Conservation (phyloP, 805 yeast species). For the Clavispora santaluciae region DNA sequence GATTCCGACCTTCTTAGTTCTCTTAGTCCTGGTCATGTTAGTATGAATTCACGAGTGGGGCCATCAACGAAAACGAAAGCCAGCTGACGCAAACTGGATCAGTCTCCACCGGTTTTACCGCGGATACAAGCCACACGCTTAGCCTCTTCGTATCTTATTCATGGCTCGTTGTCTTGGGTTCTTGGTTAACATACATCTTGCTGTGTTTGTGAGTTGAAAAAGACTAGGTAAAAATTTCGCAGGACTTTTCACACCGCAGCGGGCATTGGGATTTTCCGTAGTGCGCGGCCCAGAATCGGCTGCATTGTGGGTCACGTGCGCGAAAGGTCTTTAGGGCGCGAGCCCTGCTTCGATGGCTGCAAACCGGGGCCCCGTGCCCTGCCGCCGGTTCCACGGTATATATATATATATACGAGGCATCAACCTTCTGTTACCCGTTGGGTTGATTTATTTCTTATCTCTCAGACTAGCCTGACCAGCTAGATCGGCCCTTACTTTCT, state of each 20-base stretch:
- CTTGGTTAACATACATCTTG: slow-evolving; percentile 16
- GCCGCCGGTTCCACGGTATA: too few relatives aligned
- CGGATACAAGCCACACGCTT: too few relatives aligned
- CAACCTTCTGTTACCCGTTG: too few relatives aligned
- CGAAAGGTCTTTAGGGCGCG: slow-evolving; percentile 8
- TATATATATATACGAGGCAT: too few relatives aligned
- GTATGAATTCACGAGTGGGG: too few relatives aligned
- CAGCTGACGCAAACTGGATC: too few relatives aligned
- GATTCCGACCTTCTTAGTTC: slow-evolving; percentile 99
- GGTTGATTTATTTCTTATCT: too few relatives aligned
- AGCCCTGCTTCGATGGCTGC: slow-evolving; percentile 9
- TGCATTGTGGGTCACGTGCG: slow-evolving; percentile 9
- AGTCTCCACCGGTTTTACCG: too few relatives aligned
- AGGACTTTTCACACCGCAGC: slow-evolving; percentile 7
- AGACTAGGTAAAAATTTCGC: slow-evolving; percentile 5
- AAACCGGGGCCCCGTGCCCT: background rate
- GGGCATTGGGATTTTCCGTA: slow-evolving; percentile 9
- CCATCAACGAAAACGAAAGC: too few relatives aligned
- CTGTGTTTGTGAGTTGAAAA: slow-evolving; percentile 16
- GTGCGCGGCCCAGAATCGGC: slow-evolving; percentile 8
- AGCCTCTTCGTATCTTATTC: too few relatives aligned
- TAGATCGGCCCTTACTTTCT: too few relatives aligned
- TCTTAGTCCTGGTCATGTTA: slow-evolving; percentile 79
- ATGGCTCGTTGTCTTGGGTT: background rate
- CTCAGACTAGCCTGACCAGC: too few relatives aligned